phyloP scores from a whole-genome alignment of 257 asterid genomes.

The Striga asiatica region DNA sequence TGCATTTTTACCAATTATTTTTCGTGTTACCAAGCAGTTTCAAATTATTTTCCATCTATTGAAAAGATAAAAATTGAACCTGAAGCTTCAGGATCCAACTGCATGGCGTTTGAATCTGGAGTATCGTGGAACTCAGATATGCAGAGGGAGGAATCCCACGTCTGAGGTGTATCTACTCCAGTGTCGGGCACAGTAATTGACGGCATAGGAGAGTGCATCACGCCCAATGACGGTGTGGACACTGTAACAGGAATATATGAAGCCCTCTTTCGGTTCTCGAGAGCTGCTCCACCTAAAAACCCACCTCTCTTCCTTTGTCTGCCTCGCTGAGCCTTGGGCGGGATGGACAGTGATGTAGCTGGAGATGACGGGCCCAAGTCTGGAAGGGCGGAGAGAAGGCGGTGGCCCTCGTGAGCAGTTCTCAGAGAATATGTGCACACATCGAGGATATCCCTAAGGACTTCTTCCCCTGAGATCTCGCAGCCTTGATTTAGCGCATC shows the following conservation, averaged over 20 bases:
- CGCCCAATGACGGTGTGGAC: constrained; percentile 25
- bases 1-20: too few relatives aligned
- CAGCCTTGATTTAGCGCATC: constrained; percentile 52
- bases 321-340: constrained; percentile 51
- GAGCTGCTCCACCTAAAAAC: constrained; percentile 19
- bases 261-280: constrained; percentile 32
- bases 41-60: too few relatives aligned
- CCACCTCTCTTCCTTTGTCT: constrained; percentile 64
- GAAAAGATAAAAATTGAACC: constrained; percentile 16
- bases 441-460: constrained; percentile 59
- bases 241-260: constrained; percentile 20
- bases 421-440: constrained; percentile 49
- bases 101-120: constrained; percentile 27
- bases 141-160: constrained; percentile 42
- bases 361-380: constrained; percentile 31
- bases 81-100: constrained; percentile 33
- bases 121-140: constrained; percentile 32
- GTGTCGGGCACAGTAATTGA: too few relatives aligned
- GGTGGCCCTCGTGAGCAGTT: constrained; percentile 60
- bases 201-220: constrained; percentile 27
- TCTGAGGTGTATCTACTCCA: constrained; percentile 37
- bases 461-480: constrained; percentile 37
- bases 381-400: constrained; percentile 29
- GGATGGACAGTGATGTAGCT: constrained; percentile 22
- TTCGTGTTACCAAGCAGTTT: too few relatives aligned